phyloP scores from a whole-genome alignment of 495 filamentous ascomycete genomes.

The Neurospora discreta region DNA sequence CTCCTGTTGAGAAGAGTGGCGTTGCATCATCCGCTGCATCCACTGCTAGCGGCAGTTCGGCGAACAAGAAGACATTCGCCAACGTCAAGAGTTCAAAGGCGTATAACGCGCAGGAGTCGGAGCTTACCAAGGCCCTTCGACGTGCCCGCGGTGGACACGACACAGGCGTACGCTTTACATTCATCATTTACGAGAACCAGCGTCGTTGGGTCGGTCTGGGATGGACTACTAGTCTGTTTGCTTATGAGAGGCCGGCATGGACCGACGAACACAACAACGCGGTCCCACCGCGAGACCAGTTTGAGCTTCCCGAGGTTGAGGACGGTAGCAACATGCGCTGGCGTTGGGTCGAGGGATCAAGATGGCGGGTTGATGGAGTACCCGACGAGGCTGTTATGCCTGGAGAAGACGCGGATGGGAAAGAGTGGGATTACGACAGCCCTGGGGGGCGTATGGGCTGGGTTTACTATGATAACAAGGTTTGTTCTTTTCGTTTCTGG shows the following conservation, averaged over 20 bases:
- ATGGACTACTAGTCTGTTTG: constrained; percentile 84
- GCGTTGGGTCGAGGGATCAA: constrained; percentile 76
- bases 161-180: constrained; percentile 84
- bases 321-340: constrained; percentile 64
- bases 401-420: constrained; percentile 18
- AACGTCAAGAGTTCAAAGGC: constrained; percentile 5
- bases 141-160: constrained; percentile 33
- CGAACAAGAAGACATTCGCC: not conserved
- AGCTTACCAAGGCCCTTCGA: constrained; percentile 25
- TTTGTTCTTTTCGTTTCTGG: constrained; percentile 22
- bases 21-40: constrained; percentile 8
- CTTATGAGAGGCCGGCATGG: constrained; percentile 82
- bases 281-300: constrained; percentile 65
- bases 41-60: constrained; percentile 4
- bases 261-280: constrained; percentile 90
- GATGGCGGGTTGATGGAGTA: constrained; percentile 81
- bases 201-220: constrained; percentile 89
- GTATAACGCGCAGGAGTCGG: constrained; percentile 16
- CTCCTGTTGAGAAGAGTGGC: not conserved
- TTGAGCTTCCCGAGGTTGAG: constrained; percentile 78
- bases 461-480: constrained; percentile 98
- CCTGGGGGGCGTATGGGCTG: constrained; percentile 63
- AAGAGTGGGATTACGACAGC: constrained; percentile 37
- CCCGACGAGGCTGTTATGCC: constrained; percentile 40
- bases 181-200: constrained; percentile 93